Evolutionary conservation across 441 rosid genomes (phyloP).

Genomic region (Corymbia citriodora): DNA sequence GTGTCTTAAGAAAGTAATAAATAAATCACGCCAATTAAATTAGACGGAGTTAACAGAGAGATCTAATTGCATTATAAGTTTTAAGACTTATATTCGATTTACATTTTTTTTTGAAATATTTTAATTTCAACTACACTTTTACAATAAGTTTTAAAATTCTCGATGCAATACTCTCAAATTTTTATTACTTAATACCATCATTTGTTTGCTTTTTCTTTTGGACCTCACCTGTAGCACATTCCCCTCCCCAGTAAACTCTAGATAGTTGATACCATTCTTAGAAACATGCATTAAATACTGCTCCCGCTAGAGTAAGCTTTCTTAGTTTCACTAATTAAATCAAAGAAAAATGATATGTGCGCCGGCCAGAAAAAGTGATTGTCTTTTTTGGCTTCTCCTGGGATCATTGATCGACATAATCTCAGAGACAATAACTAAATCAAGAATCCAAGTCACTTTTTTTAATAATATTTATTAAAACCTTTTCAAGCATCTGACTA

Average conservation of each 20-base stretch:
- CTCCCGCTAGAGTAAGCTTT: background rate
- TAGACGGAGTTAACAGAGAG: rapidly evolving
- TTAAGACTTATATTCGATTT: rapidly evolving
- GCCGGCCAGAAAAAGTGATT: too few species aligned
- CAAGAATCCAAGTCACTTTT: background rate
- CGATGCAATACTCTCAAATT: rapidly evolving
- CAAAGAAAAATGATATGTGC: too few species aligned
- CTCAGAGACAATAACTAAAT: background rate
- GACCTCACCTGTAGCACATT: background rate
- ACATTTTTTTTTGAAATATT: rapidly evolving
- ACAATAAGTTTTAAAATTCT: rapidly evolving
- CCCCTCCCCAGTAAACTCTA: background rate
- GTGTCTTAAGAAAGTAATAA: background rate
- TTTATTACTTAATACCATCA: background rate
- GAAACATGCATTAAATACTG: background rate
- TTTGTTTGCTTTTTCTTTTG: background rate
- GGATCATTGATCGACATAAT: too few species aligned
- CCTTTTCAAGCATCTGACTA: background rate
- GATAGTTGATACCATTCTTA: background rate
- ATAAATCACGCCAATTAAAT: background rate
- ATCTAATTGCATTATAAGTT: background rate
- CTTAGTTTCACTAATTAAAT: too few species aligned
- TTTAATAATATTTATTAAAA: background rate
- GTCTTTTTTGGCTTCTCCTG: too few species aligned
- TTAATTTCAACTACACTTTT: background rate